These are phyloP conservation scores for Verticillium klebahnii DNA, from an alignment of 2,329 filamentous ascomycete genomes.

Conservation along the genomic window DNA sequence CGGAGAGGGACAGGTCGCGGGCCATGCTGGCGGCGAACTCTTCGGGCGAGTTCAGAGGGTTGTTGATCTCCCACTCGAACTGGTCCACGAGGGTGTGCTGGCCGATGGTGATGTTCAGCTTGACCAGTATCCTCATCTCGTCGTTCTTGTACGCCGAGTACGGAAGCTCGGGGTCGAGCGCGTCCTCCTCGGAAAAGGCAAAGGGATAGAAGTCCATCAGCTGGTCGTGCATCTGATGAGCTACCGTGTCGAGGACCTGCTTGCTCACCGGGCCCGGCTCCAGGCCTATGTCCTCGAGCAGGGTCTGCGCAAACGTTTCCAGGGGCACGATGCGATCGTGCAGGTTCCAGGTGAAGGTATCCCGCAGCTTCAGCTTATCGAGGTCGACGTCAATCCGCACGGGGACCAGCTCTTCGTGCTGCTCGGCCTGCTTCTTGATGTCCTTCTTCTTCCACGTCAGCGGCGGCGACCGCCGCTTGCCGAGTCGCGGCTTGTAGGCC, in stretches of 20 bases:
- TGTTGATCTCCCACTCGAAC: constrained; percentile 99
- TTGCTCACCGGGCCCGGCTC: constrained; percentile 51
- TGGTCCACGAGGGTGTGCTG: constrained; percentile 92
- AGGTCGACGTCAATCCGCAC: constrained; percentile 89
- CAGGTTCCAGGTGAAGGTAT: constrained; percentile 98
- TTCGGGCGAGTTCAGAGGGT: constrained; percentile 87
- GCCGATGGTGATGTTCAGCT: constrained; percentile 96
- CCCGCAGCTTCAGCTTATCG: constrained; percentile 91
- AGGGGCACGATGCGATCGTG: constrained; percentile 80
- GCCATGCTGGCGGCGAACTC: constrained; percentile 90
- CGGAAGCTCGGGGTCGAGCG: constrained; percentile 82
- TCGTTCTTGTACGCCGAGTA: constrained; percentile 97
- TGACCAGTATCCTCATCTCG: constrained; percentile 94
- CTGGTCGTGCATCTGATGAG: constrained; percentile 78
- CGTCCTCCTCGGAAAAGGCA: constrained; percentile 82
- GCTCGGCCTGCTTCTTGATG: constrained; percentile 79
- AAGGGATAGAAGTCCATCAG: constrained; percentile 91
- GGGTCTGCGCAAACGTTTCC: constrained; percentile 79
- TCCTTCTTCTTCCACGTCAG: constrained; percentile 76
- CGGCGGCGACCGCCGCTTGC: constrained; percentile 68
- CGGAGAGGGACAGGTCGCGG: constrained; percentile 81
- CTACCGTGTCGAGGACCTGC: constrained; percentile 56
- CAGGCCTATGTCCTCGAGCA: constrained; percentile 82
- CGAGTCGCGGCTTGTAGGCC: constrained; percentile 64
- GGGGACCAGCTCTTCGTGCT: constrained; percentile 86